These are phyloP conservation scores for Coemansia sp. DNA, from an alignment of 192 early-diverging fungal species.

Conservation along the genomic window DNA sequence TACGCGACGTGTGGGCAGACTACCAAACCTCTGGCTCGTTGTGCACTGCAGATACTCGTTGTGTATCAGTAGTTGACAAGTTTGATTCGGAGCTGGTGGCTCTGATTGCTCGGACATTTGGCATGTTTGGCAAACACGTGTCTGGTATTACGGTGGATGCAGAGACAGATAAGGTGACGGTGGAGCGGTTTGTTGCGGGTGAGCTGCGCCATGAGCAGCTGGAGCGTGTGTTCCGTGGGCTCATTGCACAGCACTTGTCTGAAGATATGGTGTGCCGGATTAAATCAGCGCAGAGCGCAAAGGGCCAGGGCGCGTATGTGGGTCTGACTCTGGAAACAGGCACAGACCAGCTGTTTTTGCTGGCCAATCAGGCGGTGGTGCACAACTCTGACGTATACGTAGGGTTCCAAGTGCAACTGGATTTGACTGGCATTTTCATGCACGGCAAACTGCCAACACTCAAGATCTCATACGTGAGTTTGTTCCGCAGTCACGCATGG, in stretches of 20 bases:
- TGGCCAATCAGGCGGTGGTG: slow-evolving; percentile 43
- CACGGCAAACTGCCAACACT: slow-evolving; percentile 99
- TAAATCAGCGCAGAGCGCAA: background rate
- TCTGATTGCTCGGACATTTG: background rate
- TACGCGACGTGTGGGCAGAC: slow-evolving; percentile 5
- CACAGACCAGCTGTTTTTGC: slow-evolving; percentile 50
- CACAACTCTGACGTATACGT: slow-evolving; percentile 93
- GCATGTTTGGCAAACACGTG: slow-evolving; percentile 1
- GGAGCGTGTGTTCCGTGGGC: slow-evolving; percentile 2
- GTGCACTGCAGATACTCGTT: background rate
- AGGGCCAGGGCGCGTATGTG: slow-evolving; percentile 25
- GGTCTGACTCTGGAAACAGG: slow-evolving; percentile 23
- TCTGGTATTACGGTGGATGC: background rate
- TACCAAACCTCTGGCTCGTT: background rate
- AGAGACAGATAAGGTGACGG: background rate
- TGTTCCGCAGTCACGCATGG: slow-evolving; percentile 99
- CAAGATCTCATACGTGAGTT: slow-evolving; percentile 98
- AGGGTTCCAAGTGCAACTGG: slow-evolving; percentile 99
- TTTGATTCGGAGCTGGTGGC: slow-evolving; percentile 11
- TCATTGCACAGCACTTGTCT: slow-evolving; percentile 6
- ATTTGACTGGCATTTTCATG: slow-evolving; percentile 99
- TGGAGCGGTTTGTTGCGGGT: slow-evolving; percentile 6
- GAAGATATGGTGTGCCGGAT: background rate
- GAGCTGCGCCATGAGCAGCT: background rate
- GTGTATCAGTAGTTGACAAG: background rate